Evolutionary conservation across 176 grass and related monocot species (phyloP).

Genomic region (Aegilops umbellulata): DNA sequence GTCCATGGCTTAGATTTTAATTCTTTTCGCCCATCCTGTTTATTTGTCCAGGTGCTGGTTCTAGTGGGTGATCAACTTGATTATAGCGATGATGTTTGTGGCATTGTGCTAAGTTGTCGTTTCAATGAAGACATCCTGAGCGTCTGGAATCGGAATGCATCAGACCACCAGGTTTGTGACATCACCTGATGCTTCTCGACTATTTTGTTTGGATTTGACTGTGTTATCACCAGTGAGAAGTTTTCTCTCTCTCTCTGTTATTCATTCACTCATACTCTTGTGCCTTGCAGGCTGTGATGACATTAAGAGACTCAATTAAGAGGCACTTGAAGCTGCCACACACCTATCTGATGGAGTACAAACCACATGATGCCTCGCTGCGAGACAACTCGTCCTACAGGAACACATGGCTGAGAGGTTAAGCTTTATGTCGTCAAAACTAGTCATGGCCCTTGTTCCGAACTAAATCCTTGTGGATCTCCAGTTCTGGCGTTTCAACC

Average conservation of each 20-base stretch:
- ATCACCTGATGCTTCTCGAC: background rate
- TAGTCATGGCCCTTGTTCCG: background rate
- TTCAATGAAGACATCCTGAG: slow-evolving; percentile 94
- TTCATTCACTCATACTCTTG: background rate
- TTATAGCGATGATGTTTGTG: slow-evolving; percentile 86
- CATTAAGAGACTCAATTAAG: slow-evolving; percentile 92
- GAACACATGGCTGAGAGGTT: slow-evolving; percentile 96
- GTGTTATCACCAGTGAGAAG: background rate
- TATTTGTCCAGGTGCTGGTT: slow-evolving; percentile 68
- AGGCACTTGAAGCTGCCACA: slow-evolving; percentile 91
- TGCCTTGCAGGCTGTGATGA: slow-evolving; percentile 70
- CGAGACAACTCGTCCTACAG: slow-evolving; percentile 95
- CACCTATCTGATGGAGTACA: slow-evolving; percentile 98
- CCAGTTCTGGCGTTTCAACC: background rate
- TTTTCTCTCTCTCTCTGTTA: background rate
- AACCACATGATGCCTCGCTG: slow-evolving; percentile 81
- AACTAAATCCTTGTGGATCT: slow-evolving; percentile 12
- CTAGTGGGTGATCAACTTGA: slow-evolving; percentile 97
- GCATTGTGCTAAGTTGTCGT: slow-evolving; percentile 84
- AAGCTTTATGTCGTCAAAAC: background rate
- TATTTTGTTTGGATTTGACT: background rate
- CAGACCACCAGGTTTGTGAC: slow-evolving; percentile 74
- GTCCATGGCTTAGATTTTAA: slow-evolving; percentile 1
- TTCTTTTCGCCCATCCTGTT: slow-evolving; percentile 7
- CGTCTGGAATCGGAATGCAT: slow-evolving; percentile 95